A percentile compares a stretch with the other conserved stretches of the same genome.
phyloP scores from a whole-genome alignment of 768 basidiomycete genomes.

The Tylopilus subfusipes region DNA sequence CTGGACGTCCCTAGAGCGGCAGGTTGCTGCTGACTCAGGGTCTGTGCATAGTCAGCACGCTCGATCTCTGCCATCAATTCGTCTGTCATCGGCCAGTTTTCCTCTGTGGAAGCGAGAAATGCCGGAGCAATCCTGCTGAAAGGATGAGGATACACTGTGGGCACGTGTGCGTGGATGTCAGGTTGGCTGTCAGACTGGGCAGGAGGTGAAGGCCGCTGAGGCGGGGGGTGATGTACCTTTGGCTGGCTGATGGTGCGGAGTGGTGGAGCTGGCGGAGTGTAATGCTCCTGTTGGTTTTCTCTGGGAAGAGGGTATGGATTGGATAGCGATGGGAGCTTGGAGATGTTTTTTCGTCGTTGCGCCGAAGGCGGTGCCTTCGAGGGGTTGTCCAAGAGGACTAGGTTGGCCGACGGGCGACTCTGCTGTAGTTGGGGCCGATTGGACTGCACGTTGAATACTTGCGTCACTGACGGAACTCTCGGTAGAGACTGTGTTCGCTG shows the following conservation, averaged over 20 bases:
- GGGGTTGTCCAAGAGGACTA: conserved; percentile 33
- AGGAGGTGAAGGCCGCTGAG: conserved; percentile 31
- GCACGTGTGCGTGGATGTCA: conserved; percentile 25
- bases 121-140: conserved; percentile 53
- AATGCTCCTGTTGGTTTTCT: conserved; percentile 37
- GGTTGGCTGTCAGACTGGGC: conserved; percentile 27
- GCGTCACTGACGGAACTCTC: conserved; percentile 53
- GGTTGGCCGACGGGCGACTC: conserved; percentile 33
- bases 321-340: conserved; percentile 30
- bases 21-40: conserved; percentile 45
- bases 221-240: conserved; percentile 38
- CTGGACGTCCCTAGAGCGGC: conserved; percentile 37
- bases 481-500: conserved; percentile 61
- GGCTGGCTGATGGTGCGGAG: conserved; percentile 29
- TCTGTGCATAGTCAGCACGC: conserved; percentile 61
- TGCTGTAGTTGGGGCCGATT: conserved; percentile 38
- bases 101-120: conserved; percentile 55
- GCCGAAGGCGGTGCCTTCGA: conserved; percentile 33
- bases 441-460: conserved; percentile 41
- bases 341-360: conserved; percentile 30
- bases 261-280: conserved; percentile 42
- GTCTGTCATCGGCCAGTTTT: conserved; percentile 64
- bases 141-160: conserved; percentile 56
- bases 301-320: neutral
- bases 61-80: conserved; percentile 72